Conservation (phyloP, 345 rosid species). For the Excoecaria agallocha region DNA sequence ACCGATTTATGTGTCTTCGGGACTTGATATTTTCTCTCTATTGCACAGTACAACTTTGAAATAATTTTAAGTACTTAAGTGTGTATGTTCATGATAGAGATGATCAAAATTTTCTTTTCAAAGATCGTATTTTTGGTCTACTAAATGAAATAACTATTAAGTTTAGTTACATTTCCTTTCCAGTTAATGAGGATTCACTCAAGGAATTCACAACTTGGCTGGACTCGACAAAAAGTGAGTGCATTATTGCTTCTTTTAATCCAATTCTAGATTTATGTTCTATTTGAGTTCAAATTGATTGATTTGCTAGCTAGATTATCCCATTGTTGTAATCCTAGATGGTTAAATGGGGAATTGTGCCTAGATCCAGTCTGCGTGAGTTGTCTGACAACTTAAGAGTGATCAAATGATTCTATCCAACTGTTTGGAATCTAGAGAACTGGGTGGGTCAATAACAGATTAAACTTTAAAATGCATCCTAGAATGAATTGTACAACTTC, state of each 20-base stretch:
- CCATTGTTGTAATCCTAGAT: slow-evolving; percentile 12
- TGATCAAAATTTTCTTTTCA: not conserved
- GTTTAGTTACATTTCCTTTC: slow-evolving; percentile 6
- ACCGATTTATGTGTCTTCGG: not conserved
- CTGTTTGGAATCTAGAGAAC: not conserved
- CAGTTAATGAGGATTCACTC: slow-evolving; percentile 48
- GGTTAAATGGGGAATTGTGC: slow-evolving; percentile 23
- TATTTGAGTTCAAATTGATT: not conserved
- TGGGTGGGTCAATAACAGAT: not conserved
- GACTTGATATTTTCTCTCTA: not conserved
- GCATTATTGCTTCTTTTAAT: not conserved
- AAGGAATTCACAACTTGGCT: slow-evolving; percentile 48
- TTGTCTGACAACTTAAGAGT: slow-evolving; percentile 19
- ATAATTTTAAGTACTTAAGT: not conserved
- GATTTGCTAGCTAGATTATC: slow-evolving; percentile 20
- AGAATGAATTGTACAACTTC: slow-evolving; percentile 1
- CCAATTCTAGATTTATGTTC: not conserved
- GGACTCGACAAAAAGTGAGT: slow-evolving; percentile 70
- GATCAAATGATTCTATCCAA: slow-evolving; percentile 12
- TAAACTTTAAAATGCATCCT: not conserved
- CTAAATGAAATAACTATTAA: slow-evolving; percentile 8
- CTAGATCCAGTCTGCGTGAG: slow-evolving; percentile 18
- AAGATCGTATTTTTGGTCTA: not conserved
- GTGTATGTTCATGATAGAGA: not conserved
- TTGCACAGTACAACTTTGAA: not conserved